A percentile compares a stretch with the other conserved stretches of the same genome.
Evolutionary conservation across 805 yeast species (phyloP).

Genomic region (Saccharomycopsis sp.): DNA sequence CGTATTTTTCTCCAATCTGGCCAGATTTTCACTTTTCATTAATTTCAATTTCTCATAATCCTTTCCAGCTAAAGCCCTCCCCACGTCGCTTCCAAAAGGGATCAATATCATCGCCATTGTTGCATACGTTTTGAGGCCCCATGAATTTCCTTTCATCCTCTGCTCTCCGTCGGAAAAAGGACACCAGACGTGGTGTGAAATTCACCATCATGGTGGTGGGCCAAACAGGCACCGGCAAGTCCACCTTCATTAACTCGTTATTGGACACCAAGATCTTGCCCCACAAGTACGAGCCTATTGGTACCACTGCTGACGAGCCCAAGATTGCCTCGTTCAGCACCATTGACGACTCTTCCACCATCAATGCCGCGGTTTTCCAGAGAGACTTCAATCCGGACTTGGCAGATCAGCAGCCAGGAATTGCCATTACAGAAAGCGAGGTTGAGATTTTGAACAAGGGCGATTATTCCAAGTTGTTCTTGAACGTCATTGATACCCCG

Average conservation of each 20-base stretch:
- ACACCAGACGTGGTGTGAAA: slow-evolving; percentile 62
- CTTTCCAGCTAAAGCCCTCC: too few relatives aligned
- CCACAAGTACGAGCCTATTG: slow-evolving; percentile 43
- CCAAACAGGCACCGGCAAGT: slow-evolving; percentile 67
- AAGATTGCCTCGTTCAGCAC: slow-evolving; percentile 42
- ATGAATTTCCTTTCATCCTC: slow-evolving; percentile 20
- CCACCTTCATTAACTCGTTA: slow-evolving; percentile 63
- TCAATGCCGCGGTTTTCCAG: slow-evolving; percentile 51
- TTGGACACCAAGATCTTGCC: slow-evolving; percentile 53
- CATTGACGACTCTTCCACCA: slow-evolving; percentile 28
- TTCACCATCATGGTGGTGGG: slow-evolving; percentile 71
- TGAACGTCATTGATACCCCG: slow-evolving; percentile 50
- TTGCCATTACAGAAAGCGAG: slow-evolving; percentile 59
- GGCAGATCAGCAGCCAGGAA: slow-evolving; percentile 64
- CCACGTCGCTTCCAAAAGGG: too few relatives aligned
- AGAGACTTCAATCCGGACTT: slow-evolving; percentile 52
- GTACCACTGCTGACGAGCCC: slow-evolving; percentile 26
- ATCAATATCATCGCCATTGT: too few relatives aligned
- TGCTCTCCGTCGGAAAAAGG: slow-evolving; percentile 45
- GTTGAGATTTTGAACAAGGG: slow-evolving; percentile 51
- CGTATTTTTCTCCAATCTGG: too few relatives aligned
- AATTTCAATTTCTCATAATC: too few relatives aligned
- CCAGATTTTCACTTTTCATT: too few relatives aligned
- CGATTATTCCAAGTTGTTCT: slow-evolving; percentile 44
- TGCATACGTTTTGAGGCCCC: too few relatives aligned